These are phyloP conservation scores for Alternaria conjuncta DNA, from an alignment of 2,329 filamentous ascomycete genomes.

Conservation along the genomic window DNA sequence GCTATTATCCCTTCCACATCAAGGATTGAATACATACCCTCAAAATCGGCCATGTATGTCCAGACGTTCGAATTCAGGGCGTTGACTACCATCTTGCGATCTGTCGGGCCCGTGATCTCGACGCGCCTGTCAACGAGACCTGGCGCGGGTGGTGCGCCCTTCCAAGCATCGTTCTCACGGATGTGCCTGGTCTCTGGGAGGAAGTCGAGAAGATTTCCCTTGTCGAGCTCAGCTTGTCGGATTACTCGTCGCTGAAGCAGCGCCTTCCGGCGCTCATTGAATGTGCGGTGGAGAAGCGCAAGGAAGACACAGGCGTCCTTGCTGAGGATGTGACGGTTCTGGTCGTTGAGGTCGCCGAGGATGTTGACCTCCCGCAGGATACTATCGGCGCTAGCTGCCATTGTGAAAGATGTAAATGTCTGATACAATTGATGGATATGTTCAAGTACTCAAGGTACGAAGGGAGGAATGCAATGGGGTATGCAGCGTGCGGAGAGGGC, in stretches of 20 bases:
- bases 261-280: conserved; percentile 86
- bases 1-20: not conserved
- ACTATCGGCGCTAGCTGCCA: conserved; percentile 64
- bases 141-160: conserved; percentile 86
- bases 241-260: conserved; percentile 85
- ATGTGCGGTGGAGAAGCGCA: conserved; percentile 90
- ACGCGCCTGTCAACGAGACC: conserved; percentile 92
- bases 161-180: conserved; percentile 93
- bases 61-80: conserved; percentile 94
- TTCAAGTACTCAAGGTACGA: conserved; percentile 8
- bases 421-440: conserved; percentile 6
- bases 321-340: conserved; percentile 88
- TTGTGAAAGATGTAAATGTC: conserved; percentile 25
- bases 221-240: conserved; percentile 92
- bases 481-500: conserved; percentile 32
- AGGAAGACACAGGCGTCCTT: conserved; percentile 91
- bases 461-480: conserved; percentile 33
- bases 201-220: conserved; percentile 88
- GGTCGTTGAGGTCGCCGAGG: conserved; percentile 77
- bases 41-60: conserved; percentile 99
- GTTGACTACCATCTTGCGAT: conserved; percentile 99
- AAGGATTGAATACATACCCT: conserved; percentile 66
- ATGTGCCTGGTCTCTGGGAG: conserved; percentile 94
- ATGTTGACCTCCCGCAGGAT: conserved; percentile 89
- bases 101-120: conserved; percentile 96